phyloP scores from a whole-genome alignment of 1,139 yeast species.

The Arxiozyma telluris region DNA sequence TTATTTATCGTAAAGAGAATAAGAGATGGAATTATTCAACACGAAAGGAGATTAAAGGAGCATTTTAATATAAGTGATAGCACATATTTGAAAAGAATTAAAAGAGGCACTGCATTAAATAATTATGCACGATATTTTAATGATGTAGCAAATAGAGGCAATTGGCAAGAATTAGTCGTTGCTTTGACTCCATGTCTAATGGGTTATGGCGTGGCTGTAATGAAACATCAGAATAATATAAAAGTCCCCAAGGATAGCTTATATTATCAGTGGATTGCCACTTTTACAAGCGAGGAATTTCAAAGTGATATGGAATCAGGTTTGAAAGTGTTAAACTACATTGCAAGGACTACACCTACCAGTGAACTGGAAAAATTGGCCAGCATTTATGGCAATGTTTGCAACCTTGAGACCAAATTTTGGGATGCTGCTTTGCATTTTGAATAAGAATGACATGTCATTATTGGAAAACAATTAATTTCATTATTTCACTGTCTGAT shows the following conservation, averaged over 20 bases:
- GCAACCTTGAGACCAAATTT: too few relatives aligned
- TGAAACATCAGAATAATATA: constrained; percentile 13
- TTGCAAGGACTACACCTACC: too few relatives aligned
- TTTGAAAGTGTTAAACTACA: too few relatives aligned
- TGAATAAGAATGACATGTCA: too few relatives aligned
- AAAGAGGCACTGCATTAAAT: constrained; percentile 46
- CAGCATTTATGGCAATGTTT: too few relatives aligned
- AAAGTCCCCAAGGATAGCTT: constrained; percentile 21
- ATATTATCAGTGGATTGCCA: constrained; percentile 47
- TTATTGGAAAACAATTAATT: too few relatives aligned
- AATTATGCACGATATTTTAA: constrained; percentile 53
- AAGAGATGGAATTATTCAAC: constrained; percentile 47
- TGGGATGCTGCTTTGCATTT: too few relatives aligned
- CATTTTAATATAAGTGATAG: constrained; percentile 36
- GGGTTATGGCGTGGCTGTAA: constrained; percentile 50
- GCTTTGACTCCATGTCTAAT: constrained; percentile 69
- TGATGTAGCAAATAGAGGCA: constrained; percentile 42
- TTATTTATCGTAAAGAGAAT: constrained; percentile 44
- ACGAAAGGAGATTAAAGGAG: constrained; percentile 40
- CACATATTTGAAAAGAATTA: constrained; percentile 34
- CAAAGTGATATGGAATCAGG: constrained; percentile 35
- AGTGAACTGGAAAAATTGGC: too few relatives aligned
- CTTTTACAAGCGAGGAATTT: constrained; percentile 52
- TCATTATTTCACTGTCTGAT: too few relatives aligned
- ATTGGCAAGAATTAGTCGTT: constrained; percentile 56